A percentile compares a stretch with the other conserved stretches of the same genome.
These are phyloP conservation scores for Entrophospora sp. DNA, from an alignment of 192 early-diverging fungal genomes.

Conservation along the genomic window DNA sequence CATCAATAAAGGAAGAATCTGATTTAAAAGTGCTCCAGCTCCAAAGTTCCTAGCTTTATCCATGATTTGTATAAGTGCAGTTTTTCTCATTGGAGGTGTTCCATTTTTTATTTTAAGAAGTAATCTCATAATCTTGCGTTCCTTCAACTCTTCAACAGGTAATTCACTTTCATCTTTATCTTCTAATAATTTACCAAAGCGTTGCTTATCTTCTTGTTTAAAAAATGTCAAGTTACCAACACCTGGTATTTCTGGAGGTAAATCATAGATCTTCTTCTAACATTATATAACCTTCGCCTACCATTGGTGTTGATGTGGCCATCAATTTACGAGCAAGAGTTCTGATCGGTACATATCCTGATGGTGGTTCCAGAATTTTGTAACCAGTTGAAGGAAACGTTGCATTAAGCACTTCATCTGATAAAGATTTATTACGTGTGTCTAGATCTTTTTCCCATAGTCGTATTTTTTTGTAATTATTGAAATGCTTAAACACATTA, in stretches of 20 bases:
- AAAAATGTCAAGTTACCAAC: constrained; percentile 83
- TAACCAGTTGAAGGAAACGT: constrained; percentile 89
- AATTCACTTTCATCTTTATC: constrained; percentile 76
- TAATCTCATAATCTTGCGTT: constrained; percentile 92
- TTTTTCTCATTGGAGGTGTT: constrained; percentile 87
- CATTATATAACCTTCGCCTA: constrained; percentile 64
- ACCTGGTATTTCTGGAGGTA: constrained; percentile 80
- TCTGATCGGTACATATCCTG: constrained; percentile 83
- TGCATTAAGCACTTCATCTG: constrained; percentile 92
- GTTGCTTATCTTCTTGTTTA: constrained; percentile 95
- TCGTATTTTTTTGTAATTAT: constrained; percentile 37
- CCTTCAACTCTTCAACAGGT: too few relatives aligned
- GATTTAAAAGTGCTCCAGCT: constrained; percentile 88
- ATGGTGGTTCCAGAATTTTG: constrained; percentile 83
- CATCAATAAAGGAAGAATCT: constrained; percentile 94
- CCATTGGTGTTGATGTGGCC: constrained; percentile 86
- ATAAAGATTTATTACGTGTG: constrained; percentile 72
- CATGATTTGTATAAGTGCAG: constrained; percentile 86
- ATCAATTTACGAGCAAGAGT: constrained; percentile 93
- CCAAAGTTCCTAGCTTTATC: constrained; percentile 95
- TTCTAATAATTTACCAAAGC: constrained; percentile 87
- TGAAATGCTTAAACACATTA: too few relatives aligned
- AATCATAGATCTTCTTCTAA: too few relatives aligned
- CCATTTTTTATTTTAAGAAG: constrained; percentile 99
- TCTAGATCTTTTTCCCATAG: constrained; percentile 79